Percentiles rank a stretch among this genome's conserved stretches.
Conservation (phyloP, 2,329 filamentous ascomycete genomes). For the Fusarium sp. region DNA sequence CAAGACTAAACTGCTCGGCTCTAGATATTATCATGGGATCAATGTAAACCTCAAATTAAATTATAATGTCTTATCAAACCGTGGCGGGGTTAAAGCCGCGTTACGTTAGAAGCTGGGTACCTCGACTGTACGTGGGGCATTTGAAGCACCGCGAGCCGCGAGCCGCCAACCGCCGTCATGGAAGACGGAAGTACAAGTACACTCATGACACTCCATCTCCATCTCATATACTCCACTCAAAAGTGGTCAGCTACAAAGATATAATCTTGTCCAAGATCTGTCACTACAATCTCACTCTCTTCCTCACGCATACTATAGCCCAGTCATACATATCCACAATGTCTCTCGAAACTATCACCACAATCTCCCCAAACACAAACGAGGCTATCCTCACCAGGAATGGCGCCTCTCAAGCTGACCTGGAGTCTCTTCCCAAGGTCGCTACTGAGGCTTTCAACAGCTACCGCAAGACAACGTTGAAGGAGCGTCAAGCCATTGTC, state of each 20-base stretch:
- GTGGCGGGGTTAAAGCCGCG: conserved; percentile 44
- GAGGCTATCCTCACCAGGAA: conserved; percentile 84
- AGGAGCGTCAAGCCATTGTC: conserved; percentile 83
- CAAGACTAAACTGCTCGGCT: not conserved
- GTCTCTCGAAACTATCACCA: conserved; percentile 76
- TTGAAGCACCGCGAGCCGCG: not conserved
- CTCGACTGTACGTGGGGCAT: conserved; percentile 45
- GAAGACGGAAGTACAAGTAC: conserved; percentile 5
- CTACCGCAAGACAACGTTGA: conserved; percentile 80
- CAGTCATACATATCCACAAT: conserved; percentile 54
- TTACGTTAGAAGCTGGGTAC: too few species aligned
- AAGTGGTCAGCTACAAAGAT: conserved; percentile 36
- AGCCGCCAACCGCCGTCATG: conserved; percentile 39
- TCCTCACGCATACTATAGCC: not conserved
- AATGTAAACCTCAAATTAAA: not conserved
- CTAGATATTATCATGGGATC: not conserved
- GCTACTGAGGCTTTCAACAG: conserved; percentile 81
- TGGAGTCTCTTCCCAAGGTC: conserved; percentile 77
- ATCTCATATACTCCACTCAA: conserved; percentile 44
- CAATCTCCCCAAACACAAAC: conserved; percentile 92
- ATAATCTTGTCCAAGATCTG: conserved; percentile 12
- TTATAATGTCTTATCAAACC: conserved; percentile 15
- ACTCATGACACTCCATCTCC: conserved; percentile 22
- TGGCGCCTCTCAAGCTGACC: conserved; percentile 77
- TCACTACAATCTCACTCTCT: conserved; percentile 10